Percentiles rank a stretch among this genome's conserved stretches.
Evolutionary conservation across 352 stramenopile species (phyloP).

Genomic region (Saprolegnia parasitica): DNA sequence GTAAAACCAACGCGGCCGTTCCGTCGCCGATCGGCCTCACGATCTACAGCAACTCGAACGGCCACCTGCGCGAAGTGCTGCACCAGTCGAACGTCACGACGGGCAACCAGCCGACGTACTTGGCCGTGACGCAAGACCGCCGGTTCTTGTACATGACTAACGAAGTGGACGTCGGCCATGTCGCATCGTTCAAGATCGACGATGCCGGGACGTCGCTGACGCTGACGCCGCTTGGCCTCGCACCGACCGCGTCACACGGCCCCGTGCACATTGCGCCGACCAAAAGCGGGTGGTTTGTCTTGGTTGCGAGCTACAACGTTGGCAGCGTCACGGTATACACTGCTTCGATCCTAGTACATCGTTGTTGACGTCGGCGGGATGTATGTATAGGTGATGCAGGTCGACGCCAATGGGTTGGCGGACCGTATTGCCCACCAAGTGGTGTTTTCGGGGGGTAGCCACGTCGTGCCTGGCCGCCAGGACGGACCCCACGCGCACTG

Average conservation of each 20-base stretch:
- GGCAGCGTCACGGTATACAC: slow-evolving; percentile 20
- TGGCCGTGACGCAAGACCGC: slow-evolving; percentile 9
- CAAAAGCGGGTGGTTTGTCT: slow-evolving; percentile 5
- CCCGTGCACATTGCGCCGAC: slow-evolving; percentile 21
- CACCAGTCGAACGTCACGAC: slow-evolving; percentile 17
- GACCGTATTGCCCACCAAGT: slow-evolving; percentile 11
- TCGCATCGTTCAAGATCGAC: slow-evolving; percentile 7
- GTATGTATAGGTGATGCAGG: slow-evolving; percentile 5
- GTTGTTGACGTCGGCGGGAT: neutral
- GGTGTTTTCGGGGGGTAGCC: neutral
- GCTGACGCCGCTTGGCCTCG: neutral
- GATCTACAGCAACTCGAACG: slow-evolving; percentile 10
- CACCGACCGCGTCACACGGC: slow-evolving; percentile 14
- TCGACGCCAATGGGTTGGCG: neutral
- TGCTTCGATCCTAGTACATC: too few relatives aligned
- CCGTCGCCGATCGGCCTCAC: slow-evolving; percentile 17
- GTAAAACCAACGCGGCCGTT: neutral
- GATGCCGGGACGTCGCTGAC: neutral
- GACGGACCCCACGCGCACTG: slow-evolving; percentile 21
- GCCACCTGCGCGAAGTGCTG: neutral
- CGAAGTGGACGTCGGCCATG: slow-evolving; percentile 10
- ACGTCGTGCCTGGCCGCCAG: slow-evolving; percentile 21
- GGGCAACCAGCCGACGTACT: slow-evolving; percentile 25
- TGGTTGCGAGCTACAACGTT: slow-evolving; percentile 18
- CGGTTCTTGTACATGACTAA: slow-evolving; percentile 25